Base-by-base conservation (phyloP, 2,329 filamentous ascomycete genomes). In the Ascochyta viciae-villosae region DNA sequence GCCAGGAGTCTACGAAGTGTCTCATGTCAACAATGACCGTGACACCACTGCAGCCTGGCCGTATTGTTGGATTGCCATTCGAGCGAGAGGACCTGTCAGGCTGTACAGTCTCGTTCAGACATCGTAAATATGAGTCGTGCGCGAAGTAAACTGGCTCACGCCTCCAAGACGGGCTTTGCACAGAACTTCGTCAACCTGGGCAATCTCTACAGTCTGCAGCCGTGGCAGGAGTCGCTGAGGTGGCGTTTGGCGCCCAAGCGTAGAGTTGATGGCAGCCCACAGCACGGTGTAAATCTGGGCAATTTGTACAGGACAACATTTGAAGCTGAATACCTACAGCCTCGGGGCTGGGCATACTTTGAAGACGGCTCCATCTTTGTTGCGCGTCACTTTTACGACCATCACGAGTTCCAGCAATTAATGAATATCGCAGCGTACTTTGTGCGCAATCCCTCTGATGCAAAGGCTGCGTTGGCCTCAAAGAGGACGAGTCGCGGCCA, bases 341-440 rank as follows among this genome's bases (percentile, higher is more conserved):
- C 39, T 31, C 48, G 16, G 9, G 55, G 61, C 13, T 65, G 62
- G 59, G 66, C 58, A 4, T 70, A 65, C 23, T 65, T 70, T 27
- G 63, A 66, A 22, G 61, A 70, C 54, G 64, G 65, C 15, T 70
- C 65, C 13, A 31, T 68, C 4, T 64, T 57, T 49, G 48, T 69
- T 23, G 31, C 52, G 12, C 52, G 56, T 23, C 24, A 27, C 56
- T 44, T 31, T 19, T 61, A 26, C n/a, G 39, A 57, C 19, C 61
- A 68, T 41, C 26, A 57, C 16, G 40, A n/a, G 10, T 56, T 69
- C 10, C 59, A 68, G 43, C 38, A 53, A 19, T 42, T 49, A 24
- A 65, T 69, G 61, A 63, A 57, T 9, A 39, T 63, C 31, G 50
- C 50, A 12, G 50, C 59, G 22, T 45, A 45, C 26, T 64, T 65